phyloP scores from a whole-genome alignment of 2,329 filamentous ascomycete genomes.

The Sporothrix pallida region DNA sequence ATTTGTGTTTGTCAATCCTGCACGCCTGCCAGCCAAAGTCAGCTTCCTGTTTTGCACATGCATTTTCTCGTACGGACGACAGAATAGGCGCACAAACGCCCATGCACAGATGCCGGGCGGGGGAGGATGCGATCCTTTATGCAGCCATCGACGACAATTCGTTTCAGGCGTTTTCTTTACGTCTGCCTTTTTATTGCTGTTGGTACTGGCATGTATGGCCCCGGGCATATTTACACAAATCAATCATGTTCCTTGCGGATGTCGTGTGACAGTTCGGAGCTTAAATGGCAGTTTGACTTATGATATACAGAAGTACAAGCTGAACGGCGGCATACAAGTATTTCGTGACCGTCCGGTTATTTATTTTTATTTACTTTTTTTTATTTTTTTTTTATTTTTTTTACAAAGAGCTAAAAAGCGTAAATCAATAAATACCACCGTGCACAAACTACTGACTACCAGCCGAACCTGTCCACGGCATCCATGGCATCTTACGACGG shows the following conservation, averaged over 20 bases:
- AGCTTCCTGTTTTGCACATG: background rate
- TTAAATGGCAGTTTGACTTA: background rate
- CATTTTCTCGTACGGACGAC: background rate
- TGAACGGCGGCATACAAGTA: conserved; percentile 6
- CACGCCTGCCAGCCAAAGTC: background rate
- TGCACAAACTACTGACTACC: background rate
- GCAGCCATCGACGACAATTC: background rate
- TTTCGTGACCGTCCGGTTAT: background rate
- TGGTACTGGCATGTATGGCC: no score
- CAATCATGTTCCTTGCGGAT: conserved; percentile 21
- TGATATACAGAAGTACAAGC: background rate
- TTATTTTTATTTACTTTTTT: no score
- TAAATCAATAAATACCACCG: background rate
- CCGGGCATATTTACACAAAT: background rate
- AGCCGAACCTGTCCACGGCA: conserved; percentile 3
- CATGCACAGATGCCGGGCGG: background rate
- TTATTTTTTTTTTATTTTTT: no score
- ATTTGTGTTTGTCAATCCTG: background rate
- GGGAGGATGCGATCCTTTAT: conserved; percentile 10
- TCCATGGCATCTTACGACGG: background rate
- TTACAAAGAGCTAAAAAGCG: no score
- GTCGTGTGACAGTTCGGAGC: conserved; percentile 28
- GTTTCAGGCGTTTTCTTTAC: conserved; percentile 16
- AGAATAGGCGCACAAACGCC: background rate
- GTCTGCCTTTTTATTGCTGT: no score